A percentile compares a stretch with the other conserved stretches of the same genome.
These are phyloP conservation scores for Sherardia arvensis DNA, from an alignment of 257 asterid genomes.

Conservation along the genomic window DNA sequence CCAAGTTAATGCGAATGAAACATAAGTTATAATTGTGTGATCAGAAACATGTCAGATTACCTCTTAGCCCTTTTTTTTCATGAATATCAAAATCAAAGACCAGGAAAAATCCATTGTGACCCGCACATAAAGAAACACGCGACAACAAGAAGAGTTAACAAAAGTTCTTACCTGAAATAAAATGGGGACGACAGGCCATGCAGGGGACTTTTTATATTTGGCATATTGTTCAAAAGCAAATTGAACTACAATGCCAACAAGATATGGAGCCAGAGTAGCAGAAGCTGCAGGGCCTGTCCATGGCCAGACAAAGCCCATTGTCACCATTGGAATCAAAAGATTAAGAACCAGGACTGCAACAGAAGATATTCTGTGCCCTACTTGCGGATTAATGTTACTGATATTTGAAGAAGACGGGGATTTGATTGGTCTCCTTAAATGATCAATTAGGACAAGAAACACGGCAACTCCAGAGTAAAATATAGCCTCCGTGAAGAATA, in stretches of 20 bases:
- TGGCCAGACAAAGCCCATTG: slow-evolving; percentile 98
- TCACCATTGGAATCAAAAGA: slow-evolving; percentile 72
- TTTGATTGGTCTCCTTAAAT: slow-evolving; percentile 42
- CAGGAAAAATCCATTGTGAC: neutral
- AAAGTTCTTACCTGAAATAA: slow-evolving; percentile 67
- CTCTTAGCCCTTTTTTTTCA: neutral
- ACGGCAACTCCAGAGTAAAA: slow-evolving; percentile 86
- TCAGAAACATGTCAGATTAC: neutral
- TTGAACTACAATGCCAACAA: slow-evolving; percentile 83
- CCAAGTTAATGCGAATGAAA: neutral
- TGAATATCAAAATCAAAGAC: neutral
- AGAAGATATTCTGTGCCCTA: slow-evolving; percentile 62
- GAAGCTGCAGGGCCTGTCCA: slow-evolving; percentile 99
- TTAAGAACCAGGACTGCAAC: slow-evolving; percentile 75
- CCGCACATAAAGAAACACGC: neutral
- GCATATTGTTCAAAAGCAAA: slow-evolving; percentile 89
- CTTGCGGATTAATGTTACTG: slow-evolving; percentile 28
- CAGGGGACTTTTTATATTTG: slow-evolving; percentile 54
- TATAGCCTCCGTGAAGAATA: slow-evolving; percentile 94
- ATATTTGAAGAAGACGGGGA: slow-evolving; percentile 28
- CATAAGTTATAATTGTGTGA: too few relatives aligned
- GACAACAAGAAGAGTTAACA: neutral
- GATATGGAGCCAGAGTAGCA: slow-evolving; percentile 93
- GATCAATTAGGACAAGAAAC: slow-evolving; percentile 66
- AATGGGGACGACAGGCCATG: slow-evolving; percentile 78